Conservation (phyloP, 2,329 filamentous ascomycete species). For the Pyricularia sp. region DNA sequence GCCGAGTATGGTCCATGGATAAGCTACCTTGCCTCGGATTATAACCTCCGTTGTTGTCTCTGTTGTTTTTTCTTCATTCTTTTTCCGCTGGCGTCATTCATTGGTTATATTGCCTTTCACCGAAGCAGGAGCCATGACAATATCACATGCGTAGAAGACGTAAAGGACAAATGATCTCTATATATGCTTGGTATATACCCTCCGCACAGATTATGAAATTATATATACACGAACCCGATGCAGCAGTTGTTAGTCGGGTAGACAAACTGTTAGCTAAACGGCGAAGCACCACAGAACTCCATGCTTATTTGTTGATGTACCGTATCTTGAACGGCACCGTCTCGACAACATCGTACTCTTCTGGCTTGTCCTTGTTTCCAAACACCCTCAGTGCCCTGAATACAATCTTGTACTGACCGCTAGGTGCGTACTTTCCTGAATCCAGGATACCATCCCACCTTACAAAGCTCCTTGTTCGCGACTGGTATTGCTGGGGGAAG, state of each 20-base stretch:
- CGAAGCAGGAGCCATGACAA: too few relatives aligned
- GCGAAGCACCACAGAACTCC: neutral
- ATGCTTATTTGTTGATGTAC: conserved; percentile 21
- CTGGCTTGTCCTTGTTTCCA: conserved; percentile 31
- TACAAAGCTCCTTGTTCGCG: conserved; percentile 17
- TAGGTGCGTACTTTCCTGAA: conserved; percentile 35
- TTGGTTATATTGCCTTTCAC: too few relatives aligned
- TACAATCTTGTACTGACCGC: conserved; percentile 39
- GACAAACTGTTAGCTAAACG: neutral
- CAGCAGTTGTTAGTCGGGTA: neutral
- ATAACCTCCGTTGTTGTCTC: neutral
- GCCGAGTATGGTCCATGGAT: too few relatives aligned
- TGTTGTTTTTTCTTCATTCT: too few relatives aligned
- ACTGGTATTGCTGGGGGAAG: conserved; percentile 27
- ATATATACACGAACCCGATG: neutral
- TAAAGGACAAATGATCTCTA: neutral
- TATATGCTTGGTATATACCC: neutral
- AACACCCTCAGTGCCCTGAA: conserved; percentile 41
- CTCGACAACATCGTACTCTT: conserved; percentile 36
- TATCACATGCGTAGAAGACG: neutral
- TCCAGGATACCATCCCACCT: conserved; percentile 37
- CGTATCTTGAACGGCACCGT: conserved; percentile 33
- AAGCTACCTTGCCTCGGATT: neutral
- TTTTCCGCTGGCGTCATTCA: too few relatives aligned
- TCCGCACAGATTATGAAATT: neutral